These are phyloP conservation scores for Zygosaccharomyces sapae DNA, from an alignment of 1,139 yeast genomes.

Conservation along the genomic window DNA sequence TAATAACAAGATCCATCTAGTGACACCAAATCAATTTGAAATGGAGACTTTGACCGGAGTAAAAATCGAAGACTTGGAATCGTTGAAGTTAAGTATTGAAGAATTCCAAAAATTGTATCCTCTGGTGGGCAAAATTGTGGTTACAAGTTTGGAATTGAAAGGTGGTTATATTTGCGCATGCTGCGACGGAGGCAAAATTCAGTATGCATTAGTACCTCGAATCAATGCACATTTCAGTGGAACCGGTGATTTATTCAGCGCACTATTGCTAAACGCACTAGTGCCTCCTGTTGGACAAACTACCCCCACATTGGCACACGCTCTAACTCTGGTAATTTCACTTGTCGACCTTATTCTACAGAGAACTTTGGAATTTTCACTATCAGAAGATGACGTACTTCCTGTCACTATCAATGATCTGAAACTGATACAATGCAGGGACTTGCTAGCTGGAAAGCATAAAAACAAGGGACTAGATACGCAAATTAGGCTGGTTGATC, in stretches of 20 bases:
- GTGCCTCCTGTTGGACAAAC: conserved; percentile 27
- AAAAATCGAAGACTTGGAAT: conserved; percentile 42
- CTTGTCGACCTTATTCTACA: conserved; percentile 36
- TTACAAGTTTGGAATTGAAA: conserved; percentile 53
- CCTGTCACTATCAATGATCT: conserved; percentile 35
- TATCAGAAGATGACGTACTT: conserved; percentile 6
- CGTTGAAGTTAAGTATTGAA: conserved; percentile 46
- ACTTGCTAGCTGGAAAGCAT: conserved; percentile 19
- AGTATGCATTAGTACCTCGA: conserved; percentile 48
- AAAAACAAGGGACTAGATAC: neutral
- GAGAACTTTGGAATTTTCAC: conserved; percentile 32
- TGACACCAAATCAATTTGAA: conserved; percentile 92
- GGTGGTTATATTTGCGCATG: conserved; percentile 48
- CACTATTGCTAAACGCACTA: conserved; percentile 62
- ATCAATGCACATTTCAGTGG: conserved; percentile 82
- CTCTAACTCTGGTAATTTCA: conserved; percentile 35
- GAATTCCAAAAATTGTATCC: conserved; percentile 48
- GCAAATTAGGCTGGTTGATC: conserved; percentile 1
- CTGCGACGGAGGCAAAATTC: conserved; percentile 36
- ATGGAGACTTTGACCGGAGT: conserved; percentile 64
- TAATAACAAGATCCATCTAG: conserved; percentile 53
- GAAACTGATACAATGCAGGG: conserved; percentile 35
- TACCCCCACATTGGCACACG: conserved; percentile 18
- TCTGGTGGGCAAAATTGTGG: conserved; percentile 58
- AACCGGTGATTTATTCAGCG: conserved; percentile 87